Base-by-base conservation (phyloP, 331 rosid species). In the Ulmus americana region DNA sequence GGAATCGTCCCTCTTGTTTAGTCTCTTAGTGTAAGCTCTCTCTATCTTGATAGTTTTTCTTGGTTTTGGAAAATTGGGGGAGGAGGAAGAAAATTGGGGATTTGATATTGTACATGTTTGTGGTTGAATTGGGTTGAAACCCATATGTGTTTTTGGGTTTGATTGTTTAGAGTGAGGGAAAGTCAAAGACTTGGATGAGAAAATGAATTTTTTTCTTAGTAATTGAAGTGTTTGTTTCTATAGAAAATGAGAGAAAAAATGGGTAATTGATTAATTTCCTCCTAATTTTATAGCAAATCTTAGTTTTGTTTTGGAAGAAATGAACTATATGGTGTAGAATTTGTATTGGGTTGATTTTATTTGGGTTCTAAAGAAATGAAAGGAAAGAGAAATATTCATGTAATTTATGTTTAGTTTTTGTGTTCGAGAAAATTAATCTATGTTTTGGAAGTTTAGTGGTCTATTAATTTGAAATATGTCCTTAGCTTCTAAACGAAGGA, bases 1-100 rank as follows among this genome's bases (percentile, higher is more conserved):
- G n/a, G 82, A 72, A 89, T 94, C 65, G 91, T 94, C 44, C 99
- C 97, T 49, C 99, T 94, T 38, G 96, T 94, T 66, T 95, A 94
- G 69, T 90, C 97, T 53, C 95, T 94, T 81, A 94, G 87, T 71
- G 99, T 94, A 82, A 83, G 39, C 8, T n/a, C 73, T 59, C 72
- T 14, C 22, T 39, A 15, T 15, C 75, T 65, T 41, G 66, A 45
- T 41, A n/a, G 11, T 35, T 41, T 69, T 45, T 58, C 35, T 72
- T 67, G 61, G 61, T 48, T 15, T 49, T 49, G 51, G 3, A 44
- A 35, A 75, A 47, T 22, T 56, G 12, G 59, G 74, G 51, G 44
- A 43, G n/a, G 28, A 56, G 52, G 22, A 35, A 20, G 18, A 28
- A 56, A 35, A 22, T 5, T 47, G 55, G 56, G 7, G 13, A 22